Percentiles rank a stretch among this genome's conserved stretches.
These are phyloP conservation scores for Neohortaea acidophila DNA, from an alignment of 495 filamentous ascomycete genomes.

Conservation along the genomic window DNA sequence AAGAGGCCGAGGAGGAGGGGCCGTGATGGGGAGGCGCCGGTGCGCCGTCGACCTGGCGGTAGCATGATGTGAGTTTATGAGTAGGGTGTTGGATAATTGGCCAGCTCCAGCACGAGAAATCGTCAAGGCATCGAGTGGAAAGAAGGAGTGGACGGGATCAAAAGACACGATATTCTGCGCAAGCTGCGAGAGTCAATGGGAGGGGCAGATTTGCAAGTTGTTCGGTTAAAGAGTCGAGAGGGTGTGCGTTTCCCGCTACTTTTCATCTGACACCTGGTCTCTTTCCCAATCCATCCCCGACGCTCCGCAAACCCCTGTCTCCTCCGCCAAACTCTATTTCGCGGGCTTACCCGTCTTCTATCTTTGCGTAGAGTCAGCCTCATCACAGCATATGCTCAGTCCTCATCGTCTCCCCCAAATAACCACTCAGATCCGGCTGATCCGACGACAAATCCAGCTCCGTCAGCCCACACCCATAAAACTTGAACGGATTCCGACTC, in stretches of 20 bases:
- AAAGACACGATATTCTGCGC: not conserved
- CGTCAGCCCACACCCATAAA: conserved; percentile 9
- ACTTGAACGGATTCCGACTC: conserved; percentile 3
- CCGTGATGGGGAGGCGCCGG: not conserved
- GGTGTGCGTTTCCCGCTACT: not conserved
- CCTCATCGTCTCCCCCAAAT: too few species aligned
- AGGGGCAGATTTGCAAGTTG: not conserved
- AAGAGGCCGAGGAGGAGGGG: conserved; percentile 25
- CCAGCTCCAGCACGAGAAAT: not conserved
- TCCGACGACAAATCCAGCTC: conserved; percentile 1
- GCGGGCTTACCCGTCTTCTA: too few species aligned
- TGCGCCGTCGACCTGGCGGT: conserved; percentile 17
- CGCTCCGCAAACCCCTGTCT: not conserved
- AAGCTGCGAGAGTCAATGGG: not conserved
- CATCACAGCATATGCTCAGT: too few species aligned
- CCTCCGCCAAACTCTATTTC: too few species aligned
- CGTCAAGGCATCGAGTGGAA: not conserved
- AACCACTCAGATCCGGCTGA: too few species aligned
- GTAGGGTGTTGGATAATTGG: not conserved
- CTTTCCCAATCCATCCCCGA: not conserved
- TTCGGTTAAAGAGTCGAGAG: not conserved
- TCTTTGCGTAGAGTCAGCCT: too few species aligned
- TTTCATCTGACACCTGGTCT: not conserved
- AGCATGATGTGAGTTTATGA: conserved; percentile 12
- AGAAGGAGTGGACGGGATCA: not conserved